A percentile compares a stretch with the other conserved stretches of the same genome.
phyloP scores from a whole-genome alignment of 1,284 basidiomycete genomes.

The Heliocybe sulcata region DNA sequence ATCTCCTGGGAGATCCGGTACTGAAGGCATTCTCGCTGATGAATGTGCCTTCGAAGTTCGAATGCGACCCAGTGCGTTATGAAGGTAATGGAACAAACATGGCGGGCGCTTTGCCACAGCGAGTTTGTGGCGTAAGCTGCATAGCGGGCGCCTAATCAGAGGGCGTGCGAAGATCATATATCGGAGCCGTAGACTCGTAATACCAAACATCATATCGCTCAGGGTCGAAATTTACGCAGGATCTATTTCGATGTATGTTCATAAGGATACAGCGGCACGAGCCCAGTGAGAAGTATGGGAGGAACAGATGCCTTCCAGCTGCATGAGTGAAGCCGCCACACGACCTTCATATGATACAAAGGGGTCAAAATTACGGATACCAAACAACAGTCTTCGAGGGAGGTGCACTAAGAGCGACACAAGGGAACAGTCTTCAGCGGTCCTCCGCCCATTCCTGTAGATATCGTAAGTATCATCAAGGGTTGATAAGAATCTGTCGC shows the following conservation, averaged over 20 bases:
- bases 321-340: background rate
- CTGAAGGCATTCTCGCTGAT: conserved; percentile 27
- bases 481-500: conserved; percentile 19
- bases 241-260: too few relatives aligned
- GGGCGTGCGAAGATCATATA: too few relatives aligned
- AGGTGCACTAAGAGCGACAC: background rate
- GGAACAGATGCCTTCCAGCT: too few relatives aligned
- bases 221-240: too few relatives aligned
- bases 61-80: too few relatives aligned
- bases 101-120: too few relatives aligned
- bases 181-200: too few relatives aligned
- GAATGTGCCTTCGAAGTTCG: too few relatives aligned
- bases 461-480: conserved; percentile 5
- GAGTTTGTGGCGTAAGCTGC: background rate
- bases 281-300: too few relatives aligned
- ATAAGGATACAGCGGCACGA: too few relatives aligned
- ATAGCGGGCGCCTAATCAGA: background rate
- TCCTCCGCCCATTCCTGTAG: conserved; percentile 85
- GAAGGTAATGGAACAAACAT: too few relatives aligned
- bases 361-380: background rate
- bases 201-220: too few relatives aligned
- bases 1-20: conserved; percentile 62
- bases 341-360: background rate
- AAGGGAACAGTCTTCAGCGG: conserved; percentile 39
- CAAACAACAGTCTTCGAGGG: background rate